Base-by-base conservation (phyloP, 2,329 filamentous ascomycete genomes). In the Xylariaceae sp. region DNA sequence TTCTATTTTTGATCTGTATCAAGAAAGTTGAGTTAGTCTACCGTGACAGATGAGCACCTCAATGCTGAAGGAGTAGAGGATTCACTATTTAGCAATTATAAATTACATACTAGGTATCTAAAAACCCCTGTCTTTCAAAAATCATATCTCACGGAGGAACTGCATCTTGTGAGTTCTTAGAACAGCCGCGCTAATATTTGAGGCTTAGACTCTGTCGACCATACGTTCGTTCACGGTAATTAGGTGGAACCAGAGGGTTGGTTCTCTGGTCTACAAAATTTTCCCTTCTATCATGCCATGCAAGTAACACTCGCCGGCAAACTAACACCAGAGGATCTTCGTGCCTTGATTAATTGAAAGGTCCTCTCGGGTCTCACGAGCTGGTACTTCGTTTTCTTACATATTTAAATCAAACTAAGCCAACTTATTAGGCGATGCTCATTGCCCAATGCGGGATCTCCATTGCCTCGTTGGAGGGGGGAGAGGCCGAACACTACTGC, bases 241-340 rank as follows among this genome's bases (percentile, higher is more conserved):
- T 16, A 47, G 29, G 37, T 57, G 50, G 37, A 57, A 54, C 55
- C 46, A 48, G 11, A 41, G 9, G 37, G 32, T 18, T 21, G 29
- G 18, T 33, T 53, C 36, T 26, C 43, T 43, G 21, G 20, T 23
- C 15, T 18, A n/a, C 29, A 53, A 11, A 47, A 47, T 58, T 21
- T 58, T 36, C 6, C 47, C 44, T 3, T 53, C 48, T 53, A 56
- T 53, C 48, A 58, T 53, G 6, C 48, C 56, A 41, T 53, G 49
- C 40, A 57, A 30, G 26, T 53, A 56, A 29, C 52, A 55, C n/a
- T 53, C 53, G n/a, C 56, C 56, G 6, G 56, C 49, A 32, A 56
- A 44, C 36, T 33, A 39, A 16, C 55, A 46, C 10, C 40, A 41
- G 24, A 52, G 35, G 27, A 48, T 35, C 16, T 39, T 36, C 20